Evolutionary conservation across 192 early-diverging fungal genomes (phyloP).

Genomic region (Piromyces finnis): DNA sequence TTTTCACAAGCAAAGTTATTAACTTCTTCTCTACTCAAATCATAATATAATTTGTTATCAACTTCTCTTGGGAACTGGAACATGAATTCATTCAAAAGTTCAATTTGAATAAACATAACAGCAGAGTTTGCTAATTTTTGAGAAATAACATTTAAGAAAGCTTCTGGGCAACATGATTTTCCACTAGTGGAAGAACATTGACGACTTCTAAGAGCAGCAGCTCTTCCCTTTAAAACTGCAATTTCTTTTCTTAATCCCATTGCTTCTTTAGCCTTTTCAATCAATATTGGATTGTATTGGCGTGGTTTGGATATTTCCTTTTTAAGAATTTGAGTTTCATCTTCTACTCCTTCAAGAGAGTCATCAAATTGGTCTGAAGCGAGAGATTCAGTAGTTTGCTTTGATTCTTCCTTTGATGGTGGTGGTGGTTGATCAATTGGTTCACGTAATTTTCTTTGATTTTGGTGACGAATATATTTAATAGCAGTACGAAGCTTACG

Average conservation of each 20-base stretch:
- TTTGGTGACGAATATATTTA: slow-evolving; percentile 37
- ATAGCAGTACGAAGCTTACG: slow-evolving; percentile 71
- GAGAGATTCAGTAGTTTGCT: neutral
- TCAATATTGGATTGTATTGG: slow-evolving; percentile 42
- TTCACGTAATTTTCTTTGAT: slow-evolving; percentile 8
- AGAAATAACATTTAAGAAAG: slow-evolving; percentile 75
- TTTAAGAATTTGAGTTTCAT: slow-evolving; percentile 1
- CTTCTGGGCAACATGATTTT: slow-evolving; percentile 87
- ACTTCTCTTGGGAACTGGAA: slow-evolving; percentile 94
- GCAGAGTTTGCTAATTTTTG: slow-evolving; percentile 91
- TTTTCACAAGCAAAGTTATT: slow-evolving; percentile 82
- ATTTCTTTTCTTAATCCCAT: slow-evolving; percentile 59
- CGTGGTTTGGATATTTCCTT: slow-evolving; percentile 20
- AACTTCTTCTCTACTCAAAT: slow-evolving; percentile 59
- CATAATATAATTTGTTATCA: slow-evolving; percentile 80
- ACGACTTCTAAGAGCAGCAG: slow-evolving; percentile 61
- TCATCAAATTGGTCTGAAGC: neutral
- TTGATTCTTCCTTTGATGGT: neutral
- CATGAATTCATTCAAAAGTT: slow-evolving; percentile 94
- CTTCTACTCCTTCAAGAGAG: slow-evolving; percentile 3
- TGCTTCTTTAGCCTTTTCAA: slow-evolving; percentile 63
- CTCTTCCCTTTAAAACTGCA: slow-evolving; percentile 55
- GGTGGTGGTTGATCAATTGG: neutral
- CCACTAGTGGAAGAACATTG: slow-evolving; percentile 64
- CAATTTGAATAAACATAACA: slow-evolving; percentile 95